Percentiles rank a stretch among this genome's conserved stretches.
Evolutionary conservation across 2,329 filamentous ascomycete genomes (phyloP).

Genomic region (Albophoma yamanashiensis): DNA sequence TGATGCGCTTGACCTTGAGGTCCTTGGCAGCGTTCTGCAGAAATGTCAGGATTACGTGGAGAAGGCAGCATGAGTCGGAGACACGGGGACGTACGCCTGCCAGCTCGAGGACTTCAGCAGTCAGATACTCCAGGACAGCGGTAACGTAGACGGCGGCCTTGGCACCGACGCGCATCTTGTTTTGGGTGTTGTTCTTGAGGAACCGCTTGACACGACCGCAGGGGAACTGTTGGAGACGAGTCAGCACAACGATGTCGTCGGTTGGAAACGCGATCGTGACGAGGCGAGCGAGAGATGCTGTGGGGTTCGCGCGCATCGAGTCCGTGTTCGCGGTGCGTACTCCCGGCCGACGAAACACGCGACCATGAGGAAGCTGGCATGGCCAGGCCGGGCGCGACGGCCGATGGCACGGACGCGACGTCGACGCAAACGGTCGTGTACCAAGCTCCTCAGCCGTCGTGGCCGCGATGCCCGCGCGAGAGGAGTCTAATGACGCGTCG

Average conservation of each 20-base stretch:
- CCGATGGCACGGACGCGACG: not conserved
- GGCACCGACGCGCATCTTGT: conserved; percentile 98
- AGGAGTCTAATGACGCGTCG: conserved; percentile 6
- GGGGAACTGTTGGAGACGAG: conserved; percentile 59
- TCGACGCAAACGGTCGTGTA: not conserved
- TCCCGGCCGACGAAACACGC: not conserved
- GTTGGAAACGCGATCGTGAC: not conserved
- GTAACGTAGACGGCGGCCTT: conserved; percentile 98
- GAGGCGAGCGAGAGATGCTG: not conserved
- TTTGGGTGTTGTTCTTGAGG: conserved; percentile 97
- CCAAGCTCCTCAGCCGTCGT: not conserved
- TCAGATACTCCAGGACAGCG: conserved; percentile 94
- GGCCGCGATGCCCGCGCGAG: not conserved
- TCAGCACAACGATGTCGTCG: conserved; percentile 9
- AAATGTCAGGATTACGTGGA: conserved; percentile 11
- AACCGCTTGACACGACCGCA: conserved; percentile 99
- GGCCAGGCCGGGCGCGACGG: not conserved
- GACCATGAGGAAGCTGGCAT: not conserved
- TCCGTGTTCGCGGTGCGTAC: not conserved
- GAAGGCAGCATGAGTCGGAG: conserved; percentile 1
- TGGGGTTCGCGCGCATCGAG: not conserved
- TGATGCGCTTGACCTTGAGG: conserved; percentile 99
- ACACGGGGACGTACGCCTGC: conserved; percentile 58
- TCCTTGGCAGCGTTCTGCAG: conserved; percentile 89
- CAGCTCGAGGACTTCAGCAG: conserved; percentile 93